These are phyloP conservation scores for Podila epigama DNA, from an alignment of 192 early-diverging fungal species.

Conservation along the genomic window DNA sequence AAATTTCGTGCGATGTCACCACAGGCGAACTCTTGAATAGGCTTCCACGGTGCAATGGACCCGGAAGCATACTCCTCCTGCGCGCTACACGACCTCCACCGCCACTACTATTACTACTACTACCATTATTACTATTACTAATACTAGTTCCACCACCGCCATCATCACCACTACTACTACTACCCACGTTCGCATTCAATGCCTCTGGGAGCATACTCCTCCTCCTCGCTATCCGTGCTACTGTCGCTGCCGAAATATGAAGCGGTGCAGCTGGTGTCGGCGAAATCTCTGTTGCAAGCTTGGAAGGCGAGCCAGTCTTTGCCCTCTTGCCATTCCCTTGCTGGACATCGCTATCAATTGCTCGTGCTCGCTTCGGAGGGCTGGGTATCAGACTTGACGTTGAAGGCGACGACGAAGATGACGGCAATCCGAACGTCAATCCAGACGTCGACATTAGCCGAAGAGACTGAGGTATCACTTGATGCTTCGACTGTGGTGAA, in stretches of 20 bases:
- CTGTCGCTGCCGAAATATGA: constrained; percentile 20
- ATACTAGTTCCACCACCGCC: too few relatives aligned
- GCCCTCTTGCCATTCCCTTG: not conserved
- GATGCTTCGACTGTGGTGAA: constrained; percentile 1
- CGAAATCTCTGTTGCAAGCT: not conserved
- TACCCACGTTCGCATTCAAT: not conserved
- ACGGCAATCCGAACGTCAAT: too few relatives aligned
- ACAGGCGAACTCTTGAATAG: not conserved
- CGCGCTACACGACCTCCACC: not conserved
- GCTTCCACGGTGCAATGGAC: not conserved
- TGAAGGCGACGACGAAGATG: too few relatives aligned
- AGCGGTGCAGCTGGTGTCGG: not conserved
- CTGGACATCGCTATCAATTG: not conserved
- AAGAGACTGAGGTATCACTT: too few relatives aligned
- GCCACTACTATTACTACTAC: too few relatives aligned
- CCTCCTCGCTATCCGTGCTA: constrained; percentile 24
- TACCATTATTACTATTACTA: too few relatives aligned
- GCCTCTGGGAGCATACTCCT: constrained; percentile 7
- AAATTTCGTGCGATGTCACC: not conserved
- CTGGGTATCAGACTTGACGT: not conserved
- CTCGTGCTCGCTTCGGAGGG: not conserved
- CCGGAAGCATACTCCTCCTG: not conserved
- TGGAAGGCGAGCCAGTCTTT: not conserved
- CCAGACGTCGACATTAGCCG: too few relatives aligned
- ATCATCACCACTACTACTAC: too few relatives aligned